These are phyloP conservation scores for Arabidopsis arenosa DNA, from an alignment of 345 rosid genomes.

Conservation along the genomic window DNA sequence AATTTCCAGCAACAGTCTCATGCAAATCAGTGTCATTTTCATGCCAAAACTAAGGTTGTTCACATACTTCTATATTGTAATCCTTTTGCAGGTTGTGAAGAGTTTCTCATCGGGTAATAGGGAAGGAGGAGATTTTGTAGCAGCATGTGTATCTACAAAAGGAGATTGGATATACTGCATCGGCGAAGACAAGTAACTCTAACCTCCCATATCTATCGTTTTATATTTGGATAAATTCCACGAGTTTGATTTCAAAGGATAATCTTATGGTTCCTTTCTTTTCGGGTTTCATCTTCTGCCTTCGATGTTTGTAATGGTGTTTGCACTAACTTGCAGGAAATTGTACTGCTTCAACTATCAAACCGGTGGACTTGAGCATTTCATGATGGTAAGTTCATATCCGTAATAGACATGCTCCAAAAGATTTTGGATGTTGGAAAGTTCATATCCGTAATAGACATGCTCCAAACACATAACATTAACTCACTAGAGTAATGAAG, in stretches of 20 bases:
- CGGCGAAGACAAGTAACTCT: slow-evolving; percentile 79
- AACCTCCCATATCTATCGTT: slow-evolving; percentile 12
- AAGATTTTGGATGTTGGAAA: slow-evolving; percentile 12
- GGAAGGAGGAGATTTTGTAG: slow-evolving; percentile 95
- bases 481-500: not conserved
- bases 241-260: not conserved
- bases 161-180: slow-evolving; percentile 98
- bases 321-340: slow-evolving; percentile 57
- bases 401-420: not conserved
- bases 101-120: slow-evolving; percentile 98
- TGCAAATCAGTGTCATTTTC: slow-evolving; percentile 5
- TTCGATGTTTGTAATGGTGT: slow-evolving; percentile 16
- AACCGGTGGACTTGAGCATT: slow-evolving; percentile 94
- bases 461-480: not conserved
- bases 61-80: slow-evolving; percentile 29
- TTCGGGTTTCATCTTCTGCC: slow-evolving; percentile 5
- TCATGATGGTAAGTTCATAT: slow-evolving; percentile 73
- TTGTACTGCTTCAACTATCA: slow-evolving; percentile 95
- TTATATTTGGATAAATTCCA: not conserved
- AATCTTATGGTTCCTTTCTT: not conserved
- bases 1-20: slow-evolving; percentile 9
- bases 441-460: slow-evolving; percentile 6
- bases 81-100: slow-evolving; percentile 78
- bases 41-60: slow-evolving; percentile 32
- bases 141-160: slow-evolving; percentile 93